Evolutionary conservation across 768 basidiomycete species (phyloP).

Genomic region (Termitomyces sp.): DNA sequence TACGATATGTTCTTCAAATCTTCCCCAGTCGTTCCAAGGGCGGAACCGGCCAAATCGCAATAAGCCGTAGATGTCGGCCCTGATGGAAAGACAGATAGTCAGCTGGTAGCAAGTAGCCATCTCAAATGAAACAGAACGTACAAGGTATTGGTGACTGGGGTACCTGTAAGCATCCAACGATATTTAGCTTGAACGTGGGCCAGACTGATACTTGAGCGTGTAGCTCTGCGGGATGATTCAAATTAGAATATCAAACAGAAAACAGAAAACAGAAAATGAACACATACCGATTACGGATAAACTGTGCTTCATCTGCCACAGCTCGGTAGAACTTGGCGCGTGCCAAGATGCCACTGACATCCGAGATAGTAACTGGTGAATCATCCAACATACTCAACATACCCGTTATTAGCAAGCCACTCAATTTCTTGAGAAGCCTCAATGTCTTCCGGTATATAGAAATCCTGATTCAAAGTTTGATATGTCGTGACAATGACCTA

Average conservation of each 20-base stretch:
- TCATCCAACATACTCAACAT: conserved; percentile 3
- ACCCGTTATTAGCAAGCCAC: conserved; percentile 49
- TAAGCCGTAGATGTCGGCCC: conserved; percentile 66
- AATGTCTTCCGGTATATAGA: conserved; percentile 43
- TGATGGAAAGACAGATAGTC: conserved; percentile 14
- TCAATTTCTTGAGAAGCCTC: conserved; percentile 39
- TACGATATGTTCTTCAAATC: conserved; percentile 57
- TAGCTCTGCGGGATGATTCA: conserved; percentile 28
- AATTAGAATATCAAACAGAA: background rate
- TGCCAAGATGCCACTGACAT: conserved; percentile 51
- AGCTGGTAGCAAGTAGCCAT: background rate
- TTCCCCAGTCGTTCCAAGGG: conserved; percentile 69
- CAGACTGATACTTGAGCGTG: conserved; percentile 52
- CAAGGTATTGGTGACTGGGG: conserved; percentile 70
- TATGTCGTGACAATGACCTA: conserved; percentile 77
- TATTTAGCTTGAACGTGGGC: conserved; percentile 59
- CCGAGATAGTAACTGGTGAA: background rate
- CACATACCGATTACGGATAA: conserved; percentile 56
- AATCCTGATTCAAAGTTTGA: conserved; percentile 61
- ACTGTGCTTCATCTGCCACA: conserved; percentile 76
- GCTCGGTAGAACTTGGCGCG: conserved; percentile 61
- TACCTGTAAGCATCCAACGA: conserved; percentile 78
- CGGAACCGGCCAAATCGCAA: conserved; percentile 63
- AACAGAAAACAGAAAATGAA: background rate
- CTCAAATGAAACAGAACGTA: conserved; percentile 18